Conservation (phyloP, 1,284 basidiomycete genomes). For the Cerrena zonata region DNA sequence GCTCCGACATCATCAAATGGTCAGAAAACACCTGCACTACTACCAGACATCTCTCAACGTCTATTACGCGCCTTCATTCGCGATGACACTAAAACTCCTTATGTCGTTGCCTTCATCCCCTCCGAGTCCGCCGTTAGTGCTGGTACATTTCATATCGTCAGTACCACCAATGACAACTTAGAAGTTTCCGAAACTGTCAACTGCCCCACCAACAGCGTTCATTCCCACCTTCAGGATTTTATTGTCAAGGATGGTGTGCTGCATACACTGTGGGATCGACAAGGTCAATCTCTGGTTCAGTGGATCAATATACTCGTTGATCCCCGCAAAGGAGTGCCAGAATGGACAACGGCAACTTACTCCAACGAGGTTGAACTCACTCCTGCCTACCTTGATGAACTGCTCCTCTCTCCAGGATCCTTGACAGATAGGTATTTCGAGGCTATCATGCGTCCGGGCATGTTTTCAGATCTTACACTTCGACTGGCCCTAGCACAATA, state of each 20-base stretch:
- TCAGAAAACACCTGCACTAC: slow-evolving; percentile 34
- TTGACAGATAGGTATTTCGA: slow-evolving; percentile 74
- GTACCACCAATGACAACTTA: slow-evolving; percentile 49
- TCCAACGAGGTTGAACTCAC: slow-evolving; percentile 70
- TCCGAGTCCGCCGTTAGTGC: slow-evolving; percentile 55
- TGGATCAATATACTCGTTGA: slow-evolving; percentile 41
- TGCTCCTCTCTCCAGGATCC: slow-evolving; percentile 66
- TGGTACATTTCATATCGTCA: slow-evolving; percentile 64
- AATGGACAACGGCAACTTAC: slow-evolving; percentile 54
- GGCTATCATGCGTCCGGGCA: slow-evolving; percentile 78
- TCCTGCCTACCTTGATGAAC: slow-evolving; percentile 80
- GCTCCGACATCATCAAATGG: slow-evolving; percentile 32
- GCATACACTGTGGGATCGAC: slow-evolving; percentile 70
- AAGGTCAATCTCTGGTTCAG: slow-evolving; percentile 70
- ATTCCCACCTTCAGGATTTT: slow-evolving; percentile 74
- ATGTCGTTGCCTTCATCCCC: slow-evolving; percentile 63
- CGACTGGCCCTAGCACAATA: slow-evolving; percentile 79
- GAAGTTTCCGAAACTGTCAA: slow-evolving; percentile 51
- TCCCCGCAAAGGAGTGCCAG: slow-evolving; percentile 25
- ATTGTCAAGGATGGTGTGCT: slow-evolving; percentile 47
- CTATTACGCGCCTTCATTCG: slow-evolving; percentile 51
- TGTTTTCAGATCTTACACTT: slow-evolving; percentile 79
- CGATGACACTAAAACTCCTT: slow-evolving; percentile 39
- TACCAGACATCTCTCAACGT: slow-evolving; percentile 55
- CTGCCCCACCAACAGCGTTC: slow-evolving; percentile 51